Evolutionary conservation across 208 protist species (phyloP).

Genomic region (Crithidia expoeki): DNA sequence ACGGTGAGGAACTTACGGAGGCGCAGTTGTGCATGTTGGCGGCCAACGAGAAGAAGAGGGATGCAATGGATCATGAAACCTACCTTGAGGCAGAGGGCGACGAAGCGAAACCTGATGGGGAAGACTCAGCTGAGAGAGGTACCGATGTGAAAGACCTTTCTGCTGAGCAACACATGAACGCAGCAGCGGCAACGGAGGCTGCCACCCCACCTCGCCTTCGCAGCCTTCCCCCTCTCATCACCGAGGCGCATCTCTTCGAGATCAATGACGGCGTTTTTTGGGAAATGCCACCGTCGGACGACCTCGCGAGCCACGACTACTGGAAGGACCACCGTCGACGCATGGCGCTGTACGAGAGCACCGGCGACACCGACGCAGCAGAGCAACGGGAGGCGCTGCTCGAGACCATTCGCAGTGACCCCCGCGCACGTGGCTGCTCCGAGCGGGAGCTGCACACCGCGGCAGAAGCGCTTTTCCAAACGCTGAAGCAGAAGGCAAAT

Average conservation of each 20-base stretch:
- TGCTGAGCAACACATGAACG: too few species aligned
- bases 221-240: conserved; percentile 41
- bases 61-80: background rate
- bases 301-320: conserved; percentile 66
- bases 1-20: conserved; percentile 33
- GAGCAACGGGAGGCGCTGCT: conserved; percentile 28
- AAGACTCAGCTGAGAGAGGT: too few species aligned
- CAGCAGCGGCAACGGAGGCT: too few species aligned
- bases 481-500: conserved; percentile 74
- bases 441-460: conserved; percentile 40
- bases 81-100: background rate
- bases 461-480: conserved; percentile 41
- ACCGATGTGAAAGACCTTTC: too few species aligned
- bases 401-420: conserved; percentile 21
- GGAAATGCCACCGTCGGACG: conserved; percentile 66
- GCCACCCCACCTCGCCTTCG: background rate
- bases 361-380: conserved; percentile 24
- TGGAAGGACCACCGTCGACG: conserved; percentile 63
- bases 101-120: conserved; percentile 17
- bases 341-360: conserved; percentile 78
- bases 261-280: conserved; percentile 83
- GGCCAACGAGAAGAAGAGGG: conserved; percentile 8
- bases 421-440: background rate
- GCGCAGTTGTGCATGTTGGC: conserved; percentile 34
- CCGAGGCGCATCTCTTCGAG: conserved; percentile 81